These are phyloP conservation scores for Glaciozyma martinii DNA, from an alignment of 768 basidiomycete species.

Conservation along the genomic window DNA sequence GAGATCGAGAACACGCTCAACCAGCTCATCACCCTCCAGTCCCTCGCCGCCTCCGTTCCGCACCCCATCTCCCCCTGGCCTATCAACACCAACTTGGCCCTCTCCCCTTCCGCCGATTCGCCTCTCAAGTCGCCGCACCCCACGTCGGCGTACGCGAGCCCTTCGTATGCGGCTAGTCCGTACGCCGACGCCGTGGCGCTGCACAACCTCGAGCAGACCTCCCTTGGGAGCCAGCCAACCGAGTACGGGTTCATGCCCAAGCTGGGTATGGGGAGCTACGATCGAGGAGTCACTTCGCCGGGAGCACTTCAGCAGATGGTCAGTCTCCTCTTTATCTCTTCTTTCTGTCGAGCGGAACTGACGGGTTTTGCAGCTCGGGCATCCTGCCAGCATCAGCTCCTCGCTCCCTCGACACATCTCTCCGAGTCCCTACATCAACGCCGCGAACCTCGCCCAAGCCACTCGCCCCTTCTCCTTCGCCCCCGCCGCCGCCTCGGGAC, in stretches of 20 bases:
- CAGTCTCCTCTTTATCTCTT: background rate
- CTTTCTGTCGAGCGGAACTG: background rate
- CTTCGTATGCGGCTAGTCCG: no score
- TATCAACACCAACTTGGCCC: background rate
- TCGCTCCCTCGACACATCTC: background rate
- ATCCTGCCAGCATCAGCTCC: background rate
- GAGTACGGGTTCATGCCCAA: no score
- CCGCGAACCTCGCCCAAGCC: conserved; percentile 16
- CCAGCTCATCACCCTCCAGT: conserved; percentile 31
- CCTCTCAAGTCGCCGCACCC: background rate
- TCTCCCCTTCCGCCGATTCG: background rate
- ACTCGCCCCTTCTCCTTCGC: conserved; percentile 19
- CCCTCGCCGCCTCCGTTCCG: conserved; percentile 4
- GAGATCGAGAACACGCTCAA: conserved; percentile 32
- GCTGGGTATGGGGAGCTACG: no score
- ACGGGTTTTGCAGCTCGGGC: background rate
- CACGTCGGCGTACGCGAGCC: background rate
- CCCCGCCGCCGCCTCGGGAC: conserved; percentile 13
- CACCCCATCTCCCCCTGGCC: background rate
- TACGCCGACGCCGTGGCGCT: no score
- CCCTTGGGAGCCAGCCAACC: no score
- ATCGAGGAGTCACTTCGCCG: background rate
- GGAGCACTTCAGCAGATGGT: background rate
- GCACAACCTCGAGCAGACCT: no score
- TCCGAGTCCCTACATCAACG: conserved; percentile 23